Evolutionary conservation across 208 protist genomes (phyloP), one percentile per base, ranked within the genome.

Genomic region (Trypanosoma rangeli): DNA sequence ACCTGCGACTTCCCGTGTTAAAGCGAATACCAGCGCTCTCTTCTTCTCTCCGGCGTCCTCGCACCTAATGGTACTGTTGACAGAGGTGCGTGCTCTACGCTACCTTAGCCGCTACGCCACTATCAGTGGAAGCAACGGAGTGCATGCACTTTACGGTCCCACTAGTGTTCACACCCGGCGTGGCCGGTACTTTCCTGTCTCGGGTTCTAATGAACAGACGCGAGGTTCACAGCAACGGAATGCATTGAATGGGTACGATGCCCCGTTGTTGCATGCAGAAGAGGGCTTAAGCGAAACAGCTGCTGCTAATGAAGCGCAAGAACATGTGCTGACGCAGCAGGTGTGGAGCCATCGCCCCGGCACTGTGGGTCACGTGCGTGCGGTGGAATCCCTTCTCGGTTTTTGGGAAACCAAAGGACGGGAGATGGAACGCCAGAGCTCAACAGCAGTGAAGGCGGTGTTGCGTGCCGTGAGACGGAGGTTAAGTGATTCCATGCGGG

Each of bases 51-150:
- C 89, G 7, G 69, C 79, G 35, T 82, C 82, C 0, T 74, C 67
- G 20, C 84, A 94, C 39, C 61, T 94, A 0, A 63, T 84, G 9
- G 85, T 95, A 29, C 71, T 95, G 28, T 73, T 95, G 28, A 88
- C 80, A 7, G 86, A 95, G 70, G 83, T 95, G 24, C 74, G 83
- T 35, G 52, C 86, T 55, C 63, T 95, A 46, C 77, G 82, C 52
- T 95, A 95, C 69, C 64, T 95, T 4, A 78, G 65, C 39, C 37
- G 37, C 7, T 56, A 56, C 52, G 22, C 64, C n/a, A 71, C 72
- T 4, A 68, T 71, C 39, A 71, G 64, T 46, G 65, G 72, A 1
- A 15, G 26, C 22, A 28, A 61, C n/a, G 18, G 54, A 1, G 20
- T 77, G 24, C 31, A 66, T 9, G 22, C 29, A 22, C 13, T 77